Base-by-base conservation (phyloP, 352 stramenopile species). In the Phytophthora cactorum region DNA sequence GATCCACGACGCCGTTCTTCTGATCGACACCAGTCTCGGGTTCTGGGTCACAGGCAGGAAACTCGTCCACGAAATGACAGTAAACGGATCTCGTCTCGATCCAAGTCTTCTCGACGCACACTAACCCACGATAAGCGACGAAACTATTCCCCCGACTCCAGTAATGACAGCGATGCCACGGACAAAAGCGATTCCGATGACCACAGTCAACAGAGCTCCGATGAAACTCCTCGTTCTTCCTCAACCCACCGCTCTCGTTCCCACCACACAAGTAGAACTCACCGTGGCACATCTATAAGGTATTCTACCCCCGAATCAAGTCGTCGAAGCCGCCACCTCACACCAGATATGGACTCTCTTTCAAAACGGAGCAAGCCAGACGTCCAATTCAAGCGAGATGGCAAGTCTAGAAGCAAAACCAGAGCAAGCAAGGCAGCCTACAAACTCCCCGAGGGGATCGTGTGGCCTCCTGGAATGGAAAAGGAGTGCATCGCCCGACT, bases 381-480 rank as follows among this genome's bases (percentile, higher is more conserved):
- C 9, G 17, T 27, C 39, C 36, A 36, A 52, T 39, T 11, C 9
- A 41, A 66, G 3, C 14, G 31, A 55, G 17, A 44, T 2, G 12
- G 5, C 5, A 39, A 44, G 10, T 29, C 22, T 5, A 55, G 44
- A 15, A 44, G 9, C 34, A 8, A 44, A 38, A 28, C 34, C 29
- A 45, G 29, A 38, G 38, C 31, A 11, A 47, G 5, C 12, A 46
- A 70, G 5, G 39, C 17, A 1, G 22, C 44, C 5, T 10, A 17
- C 1, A 65, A 69, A 10, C 32, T 66, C 34, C 63, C 43, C 3
- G 52, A 63, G 4, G 46, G 59, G 14, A 71, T 83, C 17, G 60
- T 90, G 1, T 90, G 81, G 79, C 81, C 81, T 1, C 81, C 79
- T 28, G 81, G 81, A 12, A 88, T 88, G 77, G 71, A 79, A 46